phyloP scores from a whole-genome alignment of 306 rosid genomes.

The Quercus cerris region DNA sequence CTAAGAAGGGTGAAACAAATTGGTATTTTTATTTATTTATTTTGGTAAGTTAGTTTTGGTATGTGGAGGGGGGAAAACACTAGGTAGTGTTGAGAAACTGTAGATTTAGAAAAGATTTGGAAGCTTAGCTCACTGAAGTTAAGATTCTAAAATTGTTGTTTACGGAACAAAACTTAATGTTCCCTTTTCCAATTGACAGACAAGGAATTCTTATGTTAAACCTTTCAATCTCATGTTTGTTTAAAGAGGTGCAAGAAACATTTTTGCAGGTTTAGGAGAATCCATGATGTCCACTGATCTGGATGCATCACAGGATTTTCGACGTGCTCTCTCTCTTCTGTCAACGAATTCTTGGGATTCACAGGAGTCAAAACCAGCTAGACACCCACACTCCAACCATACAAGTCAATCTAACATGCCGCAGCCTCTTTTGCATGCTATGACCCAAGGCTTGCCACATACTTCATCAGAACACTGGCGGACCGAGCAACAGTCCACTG shows the following conservation, averaged over 20 bases:
- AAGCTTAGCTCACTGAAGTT: neutral
- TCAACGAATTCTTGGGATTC: slow-evolving; percentile 73
- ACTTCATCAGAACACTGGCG: slow-evolving; percentile 53
- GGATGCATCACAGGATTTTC: slow-evolving; percentile 46
- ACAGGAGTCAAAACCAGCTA: slow-evolving; percentile 35
- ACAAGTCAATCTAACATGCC: slow-evolving; percentile 7
- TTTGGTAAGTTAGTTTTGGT: too few relatives aligned
- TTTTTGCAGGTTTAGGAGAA: slow-evolving; percentile 62
- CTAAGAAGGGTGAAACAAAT: neutral
- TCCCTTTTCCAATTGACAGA: neutral
- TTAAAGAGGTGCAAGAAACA: neutral
- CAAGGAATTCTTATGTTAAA: neutral
- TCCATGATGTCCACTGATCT: slow-evolving; percentile 32
- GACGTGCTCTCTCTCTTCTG: slow-evolving; percentile 99
- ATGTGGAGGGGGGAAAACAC: too few relatives aligned
- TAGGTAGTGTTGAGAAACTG: neutral
- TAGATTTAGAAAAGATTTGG: neutral
- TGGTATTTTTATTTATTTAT: too few relatives aligned
- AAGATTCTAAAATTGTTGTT: neutral
- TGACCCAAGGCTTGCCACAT: slow-evolving; percentile 30
- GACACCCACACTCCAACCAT: slow-evolving; percentile 28
- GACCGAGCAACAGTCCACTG: slow-evolving; percentile 28
- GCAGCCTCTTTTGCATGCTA: slow-evolving; percentile 29
- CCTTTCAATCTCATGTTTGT: neutral
- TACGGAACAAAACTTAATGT: neutral